phyloP scores from a whole-genome alignment of 148 eudicot species.

The Silene conica region DNA sequence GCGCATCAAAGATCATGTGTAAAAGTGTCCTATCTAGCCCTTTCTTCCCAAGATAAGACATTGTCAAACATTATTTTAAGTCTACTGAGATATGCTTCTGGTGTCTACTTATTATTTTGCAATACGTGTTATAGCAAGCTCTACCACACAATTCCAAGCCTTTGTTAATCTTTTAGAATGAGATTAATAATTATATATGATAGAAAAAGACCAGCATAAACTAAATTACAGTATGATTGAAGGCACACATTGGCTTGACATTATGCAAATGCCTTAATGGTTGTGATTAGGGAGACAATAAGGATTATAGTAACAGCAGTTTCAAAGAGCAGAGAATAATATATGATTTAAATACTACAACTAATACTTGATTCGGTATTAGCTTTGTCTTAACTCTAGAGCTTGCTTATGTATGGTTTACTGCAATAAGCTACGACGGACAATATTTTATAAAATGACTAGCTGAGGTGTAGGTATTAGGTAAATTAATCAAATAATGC shows the following conservation, averaged over 20 bases:
- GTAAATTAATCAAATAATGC: slow-evolving; percentile 19
- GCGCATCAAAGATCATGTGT: slow-evolving; percentile 25
- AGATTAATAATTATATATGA: neutral
- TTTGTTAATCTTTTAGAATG: slow-evolving; percentile 10
- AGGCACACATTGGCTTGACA: neutral
- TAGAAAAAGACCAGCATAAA: neutral
- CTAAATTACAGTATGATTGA: slow-evolving; percentile 9
- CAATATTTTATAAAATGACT: neutral
- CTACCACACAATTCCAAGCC: slow-evolving; percentile 4
- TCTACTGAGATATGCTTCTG: slow-evolving; percentile 19
- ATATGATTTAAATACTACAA: slow-evolving; percentile 6
- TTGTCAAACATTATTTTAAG: slow-evolving; percentile 17
- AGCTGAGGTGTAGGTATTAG: slow-evolving; percentile 23
- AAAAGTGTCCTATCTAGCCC: slow-evolving; percentile 16
- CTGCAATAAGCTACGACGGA: slow-evolving; percentile 14
- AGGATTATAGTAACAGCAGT: neutral
- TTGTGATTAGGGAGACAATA: slow-evolving; percentile 26
- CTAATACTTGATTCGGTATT: slow-evolving; percentile 25
- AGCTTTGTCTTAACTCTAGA: slow-evolving; percentile 11
- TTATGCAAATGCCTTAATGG: slow-evolving; percentile 7
- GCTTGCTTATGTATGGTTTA: slow-evolving; percentile 26
- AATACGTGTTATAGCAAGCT: slow-evolving; percentile 9
- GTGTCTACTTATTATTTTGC: neutral
- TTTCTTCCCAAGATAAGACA: slow-evolving; percentile 21
- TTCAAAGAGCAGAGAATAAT: slow-evolving; percentile 13